Conservation (phyloP, 345 rosid genomes). For the Conringia planisiliqua region DNA sequence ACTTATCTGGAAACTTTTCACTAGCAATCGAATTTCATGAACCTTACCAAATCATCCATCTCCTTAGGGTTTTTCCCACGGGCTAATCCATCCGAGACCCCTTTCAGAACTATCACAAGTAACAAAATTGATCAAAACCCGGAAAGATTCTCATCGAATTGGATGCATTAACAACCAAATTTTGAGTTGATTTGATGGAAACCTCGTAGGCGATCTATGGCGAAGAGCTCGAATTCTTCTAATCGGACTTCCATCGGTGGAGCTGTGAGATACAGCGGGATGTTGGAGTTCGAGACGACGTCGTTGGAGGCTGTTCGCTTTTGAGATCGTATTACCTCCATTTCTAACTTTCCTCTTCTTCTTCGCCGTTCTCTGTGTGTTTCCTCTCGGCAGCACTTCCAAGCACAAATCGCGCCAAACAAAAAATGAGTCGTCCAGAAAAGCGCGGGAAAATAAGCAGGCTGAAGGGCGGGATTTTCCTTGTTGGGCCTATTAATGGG, state of each 20-base stretch:
- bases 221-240: slow-evolving; percentile 88
- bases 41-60: slow-evolving; percentile 59
- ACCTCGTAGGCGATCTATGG: slow-evolving; percentile 94
- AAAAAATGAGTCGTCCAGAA: not conserved
- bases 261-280: slow-evolving; percentile 73
- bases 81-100: slow-evolving; percentile 68
- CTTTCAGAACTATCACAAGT: slow-evolving; percentile 62
- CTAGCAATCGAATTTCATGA: not conserved
- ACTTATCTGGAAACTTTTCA: not conserved
- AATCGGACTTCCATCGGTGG: slow-evolving; percentile 86
- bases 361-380: not conserved
- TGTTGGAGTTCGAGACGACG: slow-evolving; percentile 34
- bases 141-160: not conserved
- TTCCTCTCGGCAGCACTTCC: not conserved
- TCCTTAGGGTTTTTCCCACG: slow-evolving; percentile 77
- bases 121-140: not conserved
- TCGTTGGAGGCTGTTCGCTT: slow-evolving; percentile 22
- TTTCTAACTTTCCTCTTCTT: slow-evolving; percentile 8
- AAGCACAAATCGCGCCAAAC: slow-evolving; percentile 41
- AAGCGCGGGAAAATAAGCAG: slow-evolving; percentile 29
- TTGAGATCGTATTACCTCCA: slow-evolving; percentile 53
- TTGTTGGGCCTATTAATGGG: slow-evolving; percentile 15
- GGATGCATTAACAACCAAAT: not conserved
- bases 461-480: not conserved
- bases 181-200: not conserved